Conservation (phyloP, 2,329 filamentous ascomycete species). For the Colletotrichum lini region DNA sequence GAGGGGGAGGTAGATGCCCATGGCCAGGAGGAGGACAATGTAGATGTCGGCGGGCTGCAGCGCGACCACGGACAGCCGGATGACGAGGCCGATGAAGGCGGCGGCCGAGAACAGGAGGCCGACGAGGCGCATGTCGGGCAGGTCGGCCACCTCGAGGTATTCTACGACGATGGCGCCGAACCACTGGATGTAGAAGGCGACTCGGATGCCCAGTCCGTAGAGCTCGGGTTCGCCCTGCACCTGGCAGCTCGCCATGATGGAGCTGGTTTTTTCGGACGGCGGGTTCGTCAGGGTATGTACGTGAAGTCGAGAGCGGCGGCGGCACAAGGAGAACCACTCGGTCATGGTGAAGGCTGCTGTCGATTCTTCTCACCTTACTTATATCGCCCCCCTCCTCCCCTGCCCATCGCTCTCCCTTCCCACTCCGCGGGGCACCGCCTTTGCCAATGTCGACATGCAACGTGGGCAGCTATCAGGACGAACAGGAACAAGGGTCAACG, state of each 20-base stretch:
- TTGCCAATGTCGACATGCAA: constrained; percentile 29
- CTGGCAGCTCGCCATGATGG: constrained; percentile 47
- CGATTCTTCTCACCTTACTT: constrained; percentile 4
- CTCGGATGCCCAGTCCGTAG: constrained; percentile 54
- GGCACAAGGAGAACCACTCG: background rate
- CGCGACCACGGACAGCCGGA: constrained; percentile 44
- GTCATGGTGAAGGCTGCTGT: background rate
- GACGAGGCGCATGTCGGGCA: constrained; percentile 50
- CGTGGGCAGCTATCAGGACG: constrained; percentile 28
- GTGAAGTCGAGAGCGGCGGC: background rate
- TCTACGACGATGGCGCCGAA: constrained; percentile 51
- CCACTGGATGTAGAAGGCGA: constrained; percentile 55
- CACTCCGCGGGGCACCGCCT: background rate
- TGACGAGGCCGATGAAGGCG: constrained; percentile 47
- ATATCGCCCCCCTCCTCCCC: background rate
- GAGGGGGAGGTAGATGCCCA: constrained; percentile 50
- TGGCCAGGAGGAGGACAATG: constrained; percentile 50
- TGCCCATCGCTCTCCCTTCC: background rate
- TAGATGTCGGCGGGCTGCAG: constrained; percentile 52
- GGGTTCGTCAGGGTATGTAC: background rate
- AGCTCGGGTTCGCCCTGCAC: constrained; percentile 48
- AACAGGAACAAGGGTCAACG: constrained; percentile 23
- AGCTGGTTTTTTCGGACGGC: too few relatives aligned
- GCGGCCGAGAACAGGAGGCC: constrained; percentile 51
- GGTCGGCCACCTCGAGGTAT: constrained; percentile 48